phyloP scores from a whole-genome alignment of 352 stramenopile genomes.

The Phytophthora cactorum region DNA sequence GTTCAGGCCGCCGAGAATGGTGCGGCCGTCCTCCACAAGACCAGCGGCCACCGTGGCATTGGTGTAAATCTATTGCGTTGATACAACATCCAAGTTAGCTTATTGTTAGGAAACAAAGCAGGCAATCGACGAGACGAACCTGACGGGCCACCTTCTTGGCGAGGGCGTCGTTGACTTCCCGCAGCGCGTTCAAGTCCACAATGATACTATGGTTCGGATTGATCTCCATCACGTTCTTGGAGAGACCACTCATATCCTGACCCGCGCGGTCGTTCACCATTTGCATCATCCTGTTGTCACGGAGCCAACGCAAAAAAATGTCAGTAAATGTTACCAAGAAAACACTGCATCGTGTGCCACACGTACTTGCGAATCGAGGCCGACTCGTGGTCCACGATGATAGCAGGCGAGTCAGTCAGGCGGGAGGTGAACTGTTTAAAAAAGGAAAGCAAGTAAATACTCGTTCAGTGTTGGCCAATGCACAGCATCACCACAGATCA shows the following conservation, averaged over 20 bases:
- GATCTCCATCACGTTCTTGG: slow-evolving; percentile 98
- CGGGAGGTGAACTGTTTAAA: slow-evolving; percentile 76
- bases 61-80: slow-evolving; percentile 95
- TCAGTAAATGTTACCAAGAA: slow-evolving; percentile 8
- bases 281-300: slow-evolving; percentile 94
- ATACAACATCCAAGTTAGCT: slow-evolving; percentile 27
- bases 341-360: not conserved
- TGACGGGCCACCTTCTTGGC: slow-evolving; percentile 86
- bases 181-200: slow-evolving; percentile 91
- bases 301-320: not conserved
- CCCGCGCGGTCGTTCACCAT: slow-evolving; percentile 94
- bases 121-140: slow-evolving; percentile 37
- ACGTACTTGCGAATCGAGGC: slow-evolving; percentile 94
- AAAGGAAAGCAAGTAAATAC: slow-evolving; percentile 7
- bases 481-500: not conserved
- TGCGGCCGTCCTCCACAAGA: slow-evolving; percentile 97
- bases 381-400: slow-evolving; percentile 99
- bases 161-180: slow-evolving; percentile 82
- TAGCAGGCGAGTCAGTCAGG: slow-evolving; percentile 97
- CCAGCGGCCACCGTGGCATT: slow-evolving; percentile 98
- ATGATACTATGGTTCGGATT: slow-evolving; percentile 99
- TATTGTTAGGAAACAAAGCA: not conserved
- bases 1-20: slow-evolving; percentile 97
- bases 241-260: slow-evolving; percentile 51
- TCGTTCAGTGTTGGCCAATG: not conserved